Evolutionary conservation across 176 grass and related monocot genomes (phyloP).

Genomic region (Canna indica): DNA sequence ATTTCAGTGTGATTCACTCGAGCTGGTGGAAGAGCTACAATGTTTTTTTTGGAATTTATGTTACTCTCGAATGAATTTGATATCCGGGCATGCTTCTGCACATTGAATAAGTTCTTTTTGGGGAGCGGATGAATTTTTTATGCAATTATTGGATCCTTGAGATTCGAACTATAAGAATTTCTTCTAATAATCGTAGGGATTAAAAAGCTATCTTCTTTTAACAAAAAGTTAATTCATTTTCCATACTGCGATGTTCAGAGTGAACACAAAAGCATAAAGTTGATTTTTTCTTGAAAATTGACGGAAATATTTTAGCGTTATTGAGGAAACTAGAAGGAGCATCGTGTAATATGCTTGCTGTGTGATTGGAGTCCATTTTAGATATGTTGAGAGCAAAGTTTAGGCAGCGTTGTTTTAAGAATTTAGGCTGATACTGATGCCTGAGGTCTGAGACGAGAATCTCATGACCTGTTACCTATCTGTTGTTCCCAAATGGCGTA

Average conservation of each 20-base stretch:
- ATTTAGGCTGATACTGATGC: neutral
- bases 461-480: neutral
- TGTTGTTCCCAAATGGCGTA: neutral
- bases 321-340: neutral
- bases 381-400: neutral
- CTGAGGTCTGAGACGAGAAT: neutral
- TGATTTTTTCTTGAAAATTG: neutral
- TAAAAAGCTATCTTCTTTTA: neutral
- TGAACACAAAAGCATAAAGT: neutral
- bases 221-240: neutral
- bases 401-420: neutral
- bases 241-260: neutral
- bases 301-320: neutral
- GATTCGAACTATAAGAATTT: neutral
- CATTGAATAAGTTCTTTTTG: neutral
- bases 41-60: too few relatives aligned
- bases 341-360: neutral
- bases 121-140: too few relatives aligned
- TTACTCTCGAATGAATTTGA: neutral
- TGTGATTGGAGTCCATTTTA: neutral
- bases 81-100: neutral
- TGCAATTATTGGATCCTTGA: neutral
- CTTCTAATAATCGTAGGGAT: neutral
- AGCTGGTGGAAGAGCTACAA: too few relatives aligned
- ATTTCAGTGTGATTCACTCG: neutral